These are phyloP conservation scores for Hymenoscyphus repandus DNA, from an alignment of 2,329 filamentous ascomycete species.

Conservation along the genomic window DNA sequence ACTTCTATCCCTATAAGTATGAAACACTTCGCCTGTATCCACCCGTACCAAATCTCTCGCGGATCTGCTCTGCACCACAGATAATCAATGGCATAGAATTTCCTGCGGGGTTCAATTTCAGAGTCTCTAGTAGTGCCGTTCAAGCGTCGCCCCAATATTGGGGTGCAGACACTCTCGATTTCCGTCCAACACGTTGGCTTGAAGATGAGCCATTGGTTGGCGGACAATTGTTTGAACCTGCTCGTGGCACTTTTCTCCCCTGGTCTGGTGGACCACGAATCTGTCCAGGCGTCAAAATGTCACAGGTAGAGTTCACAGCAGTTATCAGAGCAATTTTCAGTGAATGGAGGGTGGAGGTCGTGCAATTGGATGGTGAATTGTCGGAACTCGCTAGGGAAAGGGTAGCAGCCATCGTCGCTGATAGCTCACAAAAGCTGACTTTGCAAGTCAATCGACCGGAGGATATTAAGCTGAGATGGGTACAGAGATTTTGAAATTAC, in stretches of 20 bases:
- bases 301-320: slow-evolving; percentile 28
- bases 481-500: too few relatives aligned
- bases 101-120: too few relatives aligned
- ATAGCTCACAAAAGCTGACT: too few relatives aligned
- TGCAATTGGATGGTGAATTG: too few relatives aligned
- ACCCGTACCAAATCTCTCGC: slow-evolving; percentile 35
- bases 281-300: slow-evolving; percentile 31
- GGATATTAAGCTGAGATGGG: too few relatives aligned
- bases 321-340: not conserved
- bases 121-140: too few relatives aligned
- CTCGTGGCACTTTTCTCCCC: slow-evolving; percentile 22
- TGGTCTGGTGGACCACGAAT: slow-evolving; percentile 28
- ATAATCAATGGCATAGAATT: too few relatives aligned
- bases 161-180: slow-evolving; percentile 40
- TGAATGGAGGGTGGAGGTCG: too few relatives aligned
- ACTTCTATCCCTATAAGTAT: slow-evolving; percentile 27
- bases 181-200: slow-evolving; percentile 53
- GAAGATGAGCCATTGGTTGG: not conserved
- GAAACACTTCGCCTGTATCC: slow-evolving; percentile 51
- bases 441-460: too few relatives aligned
- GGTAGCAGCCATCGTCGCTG: too few relatives aligned
- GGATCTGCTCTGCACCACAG: slow-evolving; percentile 10
- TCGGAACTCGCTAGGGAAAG: too few relatives aligned
- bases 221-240: slow-evolving; percentile 1
- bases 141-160: not conserved